These are phyloP conservation scores for Chaetomium fimeti DNA, from an alignment of 495 filamentous ascomycete genomes.

Conservation along the genomic window DNA sequence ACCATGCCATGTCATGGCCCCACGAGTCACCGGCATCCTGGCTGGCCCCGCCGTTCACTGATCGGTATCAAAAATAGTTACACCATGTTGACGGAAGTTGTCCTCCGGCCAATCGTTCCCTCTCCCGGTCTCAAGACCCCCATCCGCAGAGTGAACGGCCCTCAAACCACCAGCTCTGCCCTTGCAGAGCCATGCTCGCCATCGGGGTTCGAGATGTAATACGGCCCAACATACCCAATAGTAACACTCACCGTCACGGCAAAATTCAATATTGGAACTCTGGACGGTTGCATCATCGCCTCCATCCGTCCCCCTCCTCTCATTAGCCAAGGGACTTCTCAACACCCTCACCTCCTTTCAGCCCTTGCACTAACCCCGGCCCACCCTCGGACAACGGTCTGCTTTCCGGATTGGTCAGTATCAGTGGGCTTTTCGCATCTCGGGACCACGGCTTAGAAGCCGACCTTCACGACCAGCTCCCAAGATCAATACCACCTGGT, in stretches of 20 bases:
- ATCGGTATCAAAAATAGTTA: constrained; percentile 3
- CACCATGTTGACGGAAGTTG: neutral
- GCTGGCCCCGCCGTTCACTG: neutral
- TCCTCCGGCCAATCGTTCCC: neutral
- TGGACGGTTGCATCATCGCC: neutral
- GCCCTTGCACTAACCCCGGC: constrained; percentile 1
- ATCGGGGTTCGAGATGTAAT: constrained; percentile 9
- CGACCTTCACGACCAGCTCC: neutral
- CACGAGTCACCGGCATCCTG: neutral
- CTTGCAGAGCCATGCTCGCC: neutral
- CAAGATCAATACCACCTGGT: neutral
- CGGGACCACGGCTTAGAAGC: neutral
- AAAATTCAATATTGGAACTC: constrained; percentile 11
- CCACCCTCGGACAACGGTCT: neutral
- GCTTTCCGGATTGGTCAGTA: constrained; percentile 3
- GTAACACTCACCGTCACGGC: neutral
- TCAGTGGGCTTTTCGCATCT: neutral
- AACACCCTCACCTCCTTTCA: neutral
- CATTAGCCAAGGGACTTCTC: neutral
- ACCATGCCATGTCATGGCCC: neutral
- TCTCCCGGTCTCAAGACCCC: neutral
- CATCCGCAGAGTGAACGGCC: neutral
- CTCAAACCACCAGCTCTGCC: neutral
- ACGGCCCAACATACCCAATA: neutral
- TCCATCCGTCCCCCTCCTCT: neutral